Percentiles rank a stretch among this genome's conserved stretches.
Evolutionary conservation across 1,139 yeast species (phyloP).

Genomic region (Hemisphaericaspora subhashii): DNA sequence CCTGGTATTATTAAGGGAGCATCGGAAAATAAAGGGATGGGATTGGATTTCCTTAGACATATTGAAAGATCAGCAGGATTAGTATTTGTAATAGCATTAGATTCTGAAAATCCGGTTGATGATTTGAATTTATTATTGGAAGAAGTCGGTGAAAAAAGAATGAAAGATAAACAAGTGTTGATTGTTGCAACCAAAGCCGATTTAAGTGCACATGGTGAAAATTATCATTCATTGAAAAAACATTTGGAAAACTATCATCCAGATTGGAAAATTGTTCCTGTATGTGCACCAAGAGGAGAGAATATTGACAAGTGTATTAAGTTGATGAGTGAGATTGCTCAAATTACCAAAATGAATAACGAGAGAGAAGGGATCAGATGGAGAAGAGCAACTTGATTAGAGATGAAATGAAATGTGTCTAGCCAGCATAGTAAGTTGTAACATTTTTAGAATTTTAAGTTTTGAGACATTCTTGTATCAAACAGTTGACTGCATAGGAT

Average conservation of each 20-base stretch:
- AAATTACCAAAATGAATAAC: constrained; percentile 3
- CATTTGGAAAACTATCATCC: constrained; percentile 36
- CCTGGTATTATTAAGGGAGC: constrained; percentile 96
- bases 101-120: constrained; percentile 56
- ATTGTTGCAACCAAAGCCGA: constrained; percentile 95
- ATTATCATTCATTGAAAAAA: constrained; percentile 41
- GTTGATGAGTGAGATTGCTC: constrained; percentile 68
- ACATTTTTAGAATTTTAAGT: too few relatives aligned
- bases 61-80: constrained; percentile 89
- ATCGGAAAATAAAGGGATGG: constrained; percentile 83
- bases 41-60: constrained; percentile 86
- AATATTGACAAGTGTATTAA: constrained; percentile 69
- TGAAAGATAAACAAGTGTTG: constrained; percentile 59
- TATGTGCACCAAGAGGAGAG: constrained; percentile 74
- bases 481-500: too few relatives aligned
- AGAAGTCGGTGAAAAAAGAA: constrained; percentile 69
- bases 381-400: not conserved
- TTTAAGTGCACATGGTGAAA: constrained; percentile 49
- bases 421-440: too few relatives aligned
- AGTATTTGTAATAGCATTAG: constrained; percentile 83
- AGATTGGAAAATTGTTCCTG: constrained; percentile 75
- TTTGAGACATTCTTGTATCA: too few relatives aligned
- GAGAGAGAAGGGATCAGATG: not conserved
- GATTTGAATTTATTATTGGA: constrained; percentile 61
- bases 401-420: too few relatives aligned